phyloP scores from a whole-genome alignment of 2,329 filamentous ascomycete genomes.

The Venturia aucupariae region DNA sequence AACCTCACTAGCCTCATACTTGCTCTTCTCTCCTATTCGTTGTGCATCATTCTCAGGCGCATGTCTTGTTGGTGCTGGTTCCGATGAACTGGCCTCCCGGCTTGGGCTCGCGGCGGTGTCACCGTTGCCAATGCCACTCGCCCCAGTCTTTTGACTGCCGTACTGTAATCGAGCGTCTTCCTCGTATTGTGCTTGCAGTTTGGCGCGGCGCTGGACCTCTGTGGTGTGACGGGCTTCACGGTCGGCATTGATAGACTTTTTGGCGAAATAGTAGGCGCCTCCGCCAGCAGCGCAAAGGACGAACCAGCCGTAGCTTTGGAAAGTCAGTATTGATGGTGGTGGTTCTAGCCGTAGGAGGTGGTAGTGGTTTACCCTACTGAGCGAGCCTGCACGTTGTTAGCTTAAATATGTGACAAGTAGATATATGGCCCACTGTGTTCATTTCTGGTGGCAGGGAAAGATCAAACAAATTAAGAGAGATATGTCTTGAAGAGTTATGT shows the following conservation, averaged over 20 bases:
- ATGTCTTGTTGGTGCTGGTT: slow-evolving; percentile 81
- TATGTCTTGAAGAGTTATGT: neutral
- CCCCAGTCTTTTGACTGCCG: slow-evolving; percentile 12
- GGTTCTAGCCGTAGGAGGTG: neutral
- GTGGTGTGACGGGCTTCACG: slow-evolving; percentile 32
- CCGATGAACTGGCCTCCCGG: slow-evolving; percentile 55
- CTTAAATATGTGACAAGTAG: neutral
- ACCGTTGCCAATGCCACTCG: slow-evolving; percentile 18
- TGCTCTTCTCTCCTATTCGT: slow-evolving; percentile 66
- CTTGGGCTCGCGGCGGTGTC: slow-evolving; percentile 46
- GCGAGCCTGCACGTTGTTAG: slow-evolving; percentile 36
- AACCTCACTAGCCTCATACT: slow-evolving; percentile 73
- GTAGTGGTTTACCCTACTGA: slow-evolving; percentile 44
- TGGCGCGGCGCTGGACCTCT: neutral
- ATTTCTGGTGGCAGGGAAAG: neutral
- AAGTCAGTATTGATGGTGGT: slow-evolving; percentile 4
- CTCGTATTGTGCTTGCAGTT: slow-evolving; percentile 18
- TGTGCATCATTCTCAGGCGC: slow-evolving; percentile 63
- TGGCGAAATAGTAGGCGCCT: slow-evolving; percentile 92
- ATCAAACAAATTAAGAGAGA: neutral
- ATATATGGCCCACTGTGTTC: slow-evolving; percentile 13
- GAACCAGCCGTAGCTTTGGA: slow-evolving; percentile 76
- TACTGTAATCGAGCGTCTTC: slow-evolving; percentile 10
- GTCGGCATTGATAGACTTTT: slow-evolving; percentile 87
- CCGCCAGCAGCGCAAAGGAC: slow-evolving; percentile 79